Percentiles rank a stretch among this genome's conserved stretches.
phyloP scores from a whole-genome alignment of 352 stramenopile species.

The Pythium myriotylum region DNA sequence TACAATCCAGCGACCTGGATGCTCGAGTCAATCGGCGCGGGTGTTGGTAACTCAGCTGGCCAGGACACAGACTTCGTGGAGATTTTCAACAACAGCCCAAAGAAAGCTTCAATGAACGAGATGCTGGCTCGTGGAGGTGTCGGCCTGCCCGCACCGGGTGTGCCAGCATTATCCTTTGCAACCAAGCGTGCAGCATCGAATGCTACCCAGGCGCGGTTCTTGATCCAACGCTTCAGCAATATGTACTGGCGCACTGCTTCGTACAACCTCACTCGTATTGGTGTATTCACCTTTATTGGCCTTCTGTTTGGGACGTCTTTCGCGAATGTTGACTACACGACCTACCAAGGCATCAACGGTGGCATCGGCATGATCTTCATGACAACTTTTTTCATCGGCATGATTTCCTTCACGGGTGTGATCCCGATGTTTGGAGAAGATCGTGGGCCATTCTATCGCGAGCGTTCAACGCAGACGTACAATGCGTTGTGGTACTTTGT shows the following conservation, averaged over 20 bases:
- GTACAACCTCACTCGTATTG: conserved; percentile 67
- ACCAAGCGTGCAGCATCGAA: conserved; percentile 17
- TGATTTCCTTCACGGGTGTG: conserved; percentile 65
- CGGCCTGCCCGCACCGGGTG: not conserved
- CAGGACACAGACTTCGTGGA: conserved; percentile 20
- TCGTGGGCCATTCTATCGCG: conserved; percentile 90
- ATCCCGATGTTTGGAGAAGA: conserved; percentile 66
- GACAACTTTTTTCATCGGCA: conserved; percentile 59
- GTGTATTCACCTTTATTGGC: conserved; percentile 55
- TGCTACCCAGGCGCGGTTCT: conserved; percentile 25
- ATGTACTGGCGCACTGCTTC: conserved; percentile 71
- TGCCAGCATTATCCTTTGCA: conserved; percentile 17
- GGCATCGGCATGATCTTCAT: conserved; percentile 72
- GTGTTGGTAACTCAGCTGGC: conserved; percentile 12
- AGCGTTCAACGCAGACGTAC: conserved; percentile 91
- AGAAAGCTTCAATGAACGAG: conserved; percentile 11
- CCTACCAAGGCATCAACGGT: conserved; percentile 30
- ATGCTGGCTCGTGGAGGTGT: conserved; percentile 12
- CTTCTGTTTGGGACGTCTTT: conserved; percentile 68
- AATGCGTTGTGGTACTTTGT: conserved; percentile 79
- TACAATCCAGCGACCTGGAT: conserved; percentile 58
- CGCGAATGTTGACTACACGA: conserved; percentile 22
- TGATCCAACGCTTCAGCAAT: conserved; percentile 18
- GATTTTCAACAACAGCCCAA: conserved; percentile 16
- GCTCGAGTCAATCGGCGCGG: conserved; percentile 46